phyloP scores from a whole-genome alignment of 352 stramenopile species.

The Chrysophaeum taylorii region DNA sequence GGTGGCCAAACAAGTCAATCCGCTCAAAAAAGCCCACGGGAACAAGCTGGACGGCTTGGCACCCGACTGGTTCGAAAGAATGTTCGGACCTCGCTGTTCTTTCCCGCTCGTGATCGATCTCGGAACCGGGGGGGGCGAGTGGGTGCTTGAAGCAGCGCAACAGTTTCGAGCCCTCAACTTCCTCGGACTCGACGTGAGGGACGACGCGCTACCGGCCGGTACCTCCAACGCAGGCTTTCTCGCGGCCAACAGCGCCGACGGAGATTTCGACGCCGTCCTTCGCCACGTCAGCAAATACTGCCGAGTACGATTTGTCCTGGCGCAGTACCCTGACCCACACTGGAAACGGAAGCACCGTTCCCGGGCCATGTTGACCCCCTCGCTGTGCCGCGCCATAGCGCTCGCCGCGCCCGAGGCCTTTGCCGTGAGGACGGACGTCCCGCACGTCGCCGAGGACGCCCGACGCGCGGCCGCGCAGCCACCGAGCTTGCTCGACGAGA shows the following conservation, averaged over 20 bases:
- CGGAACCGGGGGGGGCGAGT: constrained; percentile 5
- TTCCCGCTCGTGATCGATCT: constrained; percentile 1
- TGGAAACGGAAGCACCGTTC: neutral
- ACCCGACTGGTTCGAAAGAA: neutral
- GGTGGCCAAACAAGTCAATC: constrained; percentile 1
- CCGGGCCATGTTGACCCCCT: neutral
- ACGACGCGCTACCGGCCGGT: neutral
- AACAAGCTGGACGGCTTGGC: neutral
- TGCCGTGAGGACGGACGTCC: too few species aligned
- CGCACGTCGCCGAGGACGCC: too few species aligned
- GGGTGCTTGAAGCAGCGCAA: neutral
- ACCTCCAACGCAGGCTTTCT: neutral
- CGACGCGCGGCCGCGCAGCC: too few species aligned
- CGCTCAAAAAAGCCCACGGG: too few species aligned
- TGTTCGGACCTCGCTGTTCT: neutral
- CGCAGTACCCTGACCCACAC: constrained; percentile 6
- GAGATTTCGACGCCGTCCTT: neutral
- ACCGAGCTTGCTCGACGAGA: too few species aligned
- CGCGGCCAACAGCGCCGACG: neutral
- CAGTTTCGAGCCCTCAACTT: neutral
- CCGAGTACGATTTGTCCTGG: neutral
- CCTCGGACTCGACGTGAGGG: neutral
- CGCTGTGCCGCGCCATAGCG: neutral
- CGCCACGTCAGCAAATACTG: too few species aligned
- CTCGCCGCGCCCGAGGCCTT: too few species aligned